Base-by-base conservation (phyloP, 768 basidiomycete species). In the Podaxis sp. region DNA sequence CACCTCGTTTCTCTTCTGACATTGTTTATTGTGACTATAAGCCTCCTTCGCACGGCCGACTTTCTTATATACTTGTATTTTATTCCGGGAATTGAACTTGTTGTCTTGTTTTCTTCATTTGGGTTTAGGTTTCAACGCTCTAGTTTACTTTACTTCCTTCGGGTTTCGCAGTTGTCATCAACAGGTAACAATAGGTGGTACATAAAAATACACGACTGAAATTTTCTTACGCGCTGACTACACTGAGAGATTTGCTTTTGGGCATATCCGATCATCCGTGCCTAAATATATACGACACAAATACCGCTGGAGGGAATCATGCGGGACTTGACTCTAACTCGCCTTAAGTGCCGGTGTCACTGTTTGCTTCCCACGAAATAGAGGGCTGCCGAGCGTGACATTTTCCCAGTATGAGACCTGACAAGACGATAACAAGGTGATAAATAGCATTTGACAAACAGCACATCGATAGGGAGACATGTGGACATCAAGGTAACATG, bases 61-160 rank as follows among this genome's bases (percentile, higher is more conserved):
- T 42, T 46, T n/a, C 53, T 36, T 48, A 48, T 36, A 9, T 42
- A 48, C 19, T 19, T 62, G 61, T 62, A 56, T 62, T 62, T 55
- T 62, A 62, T 62, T 46, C 42, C 44, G 53, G 61, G 42, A 62
- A 56, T 48, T 30, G 59, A 61, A 53, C 40, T 44, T 61, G 26
- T 13, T 28, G 42, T 62, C 33, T 36, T 46, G n/a, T 17, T 44
- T 48, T 55, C 38, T 46, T 46, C 9, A n/a, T 54, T 44, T 13
- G 52, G 59, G 33, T 53, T 54, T 61, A 30, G 22, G 52, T 44
- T 54, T 61, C 39, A 3, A 36, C 22, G 15, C 30, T n/a, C 46
- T 24, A 6, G 55, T 6, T 46, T 46, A 17, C 13, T 28, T 28
- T 52, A 61, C 28, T 53, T 59, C 28, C 39, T 39, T 26, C 9